Evolutionary conservation across 257 asterid genomes (phyloP), one percentile per base, ranked within the genome.

Genomic region (Ophiorrhiza pumila): DNA sequence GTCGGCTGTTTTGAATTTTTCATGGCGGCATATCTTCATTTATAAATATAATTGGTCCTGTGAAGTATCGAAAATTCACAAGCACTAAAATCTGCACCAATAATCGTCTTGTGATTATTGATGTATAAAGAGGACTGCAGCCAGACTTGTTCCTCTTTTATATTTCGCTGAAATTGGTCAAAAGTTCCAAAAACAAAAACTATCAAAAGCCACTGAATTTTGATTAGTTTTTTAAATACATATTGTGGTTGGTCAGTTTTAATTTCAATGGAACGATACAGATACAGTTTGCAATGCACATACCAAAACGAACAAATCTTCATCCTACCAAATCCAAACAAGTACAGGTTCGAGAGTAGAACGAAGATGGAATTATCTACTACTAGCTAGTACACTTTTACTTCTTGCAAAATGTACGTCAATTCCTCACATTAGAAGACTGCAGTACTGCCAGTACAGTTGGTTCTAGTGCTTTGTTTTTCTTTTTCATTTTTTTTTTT

Each of bases 1-100:
- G 69, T 62, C 50, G 42, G 45, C 64, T 15, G 37, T 31, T 32
- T 60, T 72, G 76, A 72, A 60, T 13, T n/a, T 61, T 72, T 60
- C 70, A 25, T 35, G 76, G 66, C 61, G 70, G 45, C 63, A 53
- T 69, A 2, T 6, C 18, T 8, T 42, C 53, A 4, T 50, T 31
- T 50, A 42, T 43, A 42, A n/a, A 5, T n/a, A 9, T 42, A n/a
- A n/a, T n/a, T n/a, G n/a, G n/a, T 45, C 20, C 9, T 65, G 23
- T 42, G 56, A 56, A 65, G 52, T 22, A 65, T 5, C 23, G 56
- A 4, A 23, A 5, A 17, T 11, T 4, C 14, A 65, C 71, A 43
- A 43, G 25, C 20, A 65, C 55, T n/a, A 43, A 42, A 61, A 34
- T 35, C 46, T 18, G 7, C 4, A 57, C 17, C 35, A 9, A 2